Evolutionary conservation across 2,329 filamentous ascomycete species (phyloP).

Genomic region (Exophiala spinifera): DNA sequence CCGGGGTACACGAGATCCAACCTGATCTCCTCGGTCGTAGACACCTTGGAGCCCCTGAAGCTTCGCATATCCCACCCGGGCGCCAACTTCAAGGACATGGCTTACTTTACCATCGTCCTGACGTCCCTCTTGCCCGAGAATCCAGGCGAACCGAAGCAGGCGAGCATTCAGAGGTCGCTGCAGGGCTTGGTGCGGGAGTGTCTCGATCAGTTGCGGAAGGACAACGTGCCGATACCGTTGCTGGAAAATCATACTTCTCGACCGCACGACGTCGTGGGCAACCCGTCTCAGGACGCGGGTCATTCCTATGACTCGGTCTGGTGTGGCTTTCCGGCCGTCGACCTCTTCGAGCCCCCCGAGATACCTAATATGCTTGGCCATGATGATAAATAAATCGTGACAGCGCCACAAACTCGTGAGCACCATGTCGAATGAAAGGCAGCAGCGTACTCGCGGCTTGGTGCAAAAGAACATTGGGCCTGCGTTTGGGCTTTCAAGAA

Average conservation of each 20-base stretch:
- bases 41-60: slow-evolving; percentile 24
- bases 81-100: slow-evolving; percentile 24
- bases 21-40: slow-evolving; percentile 21
- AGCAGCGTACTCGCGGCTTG: too few relatives aligned
- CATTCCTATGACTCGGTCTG: slow-evolving; percentile 14
- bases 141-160: slow-evolving; percentile 1
- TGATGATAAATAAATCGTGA: not conserved
- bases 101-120: slow-evolving; percentile 25
- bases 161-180: slow-evolving; percentile 8
- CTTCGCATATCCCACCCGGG: slow-evolving; percentile 20
- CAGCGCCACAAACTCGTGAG: too few relatives aligned
- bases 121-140: slow-evolving; percentile 12
- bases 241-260: not conserved
- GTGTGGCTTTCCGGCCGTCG: slow-evolving; percentile 14
- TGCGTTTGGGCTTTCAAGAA: too few relatives aligned
- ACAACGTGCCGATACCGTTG: not conserved
- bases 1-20: slow-evolving; percentile 14
- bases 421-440: too few relatives aligned
- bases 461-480: too few relatives aligned
- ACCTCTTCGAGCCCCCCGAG: slow-evolving; percentile 4
- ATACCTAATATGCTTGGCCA: not conserved
- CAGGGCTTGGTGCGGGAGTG: slow-evolving; percentile 12
- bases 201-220: slow-evolving; percentile 9
- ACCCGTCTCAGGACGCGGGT: not conserved
- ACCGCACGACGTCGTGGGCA: not conserved